A percentile compares a stretch with the other conserved stretches of the same genome.
Conservation (phyloP, 2,329 filamentous ascomycete genomes). For the Rhinocladiella similis region DNA sequence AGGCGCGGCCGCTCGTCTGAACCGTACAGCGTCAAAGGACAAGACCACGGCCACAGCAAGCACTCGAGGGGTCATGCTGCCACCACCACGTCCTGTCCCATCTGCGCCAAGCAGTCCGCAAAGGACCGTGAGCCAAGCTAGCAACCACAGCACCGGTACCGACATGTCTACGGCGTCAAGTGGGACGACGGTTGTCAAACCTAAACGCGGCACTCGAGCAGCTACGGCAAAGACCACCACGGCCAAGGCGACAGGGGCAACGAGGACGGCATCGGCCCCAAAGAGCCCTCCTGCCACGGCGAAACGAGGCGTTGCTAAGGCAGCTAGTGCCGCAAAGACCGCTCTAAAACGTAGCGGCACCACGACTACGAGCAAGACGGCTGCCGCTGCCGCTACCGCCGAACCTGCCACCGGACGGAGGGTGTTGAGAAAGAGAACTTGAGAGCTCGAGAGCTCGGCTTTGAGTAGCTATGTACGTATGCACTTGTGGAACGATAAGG, state of each 20-base stretch:
- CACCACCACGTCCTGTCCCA: slow-evolving; percentile 24
- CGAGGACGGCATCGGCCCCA: background rate
- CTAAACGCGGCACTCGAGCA: slow-evolving; percentile 18
- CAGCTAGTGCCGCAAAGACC: slow-evolving; percentile 19
- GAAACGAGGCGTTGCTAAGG: slow-evolving; percentile 18
- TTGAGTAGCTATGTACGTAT: background rate
- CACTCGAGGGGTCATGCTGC: slow-evolving; percentile 26
- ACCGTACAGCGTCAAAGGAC: slow-evolving; percentile 27
- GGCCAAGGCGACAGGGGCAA: slow-evolving; percentile 3
- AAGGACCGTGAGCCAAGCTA: slow-evolving; percentile 23
- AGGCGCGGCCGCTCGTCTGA: slow-evolving; percentile 24
- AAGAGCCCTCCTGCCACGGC: slow-evolving; percentile 8
- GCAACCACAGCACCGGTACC: slow-evolving; percentile 22
- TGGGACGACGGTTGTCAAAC: slow-evolving; percentile 26
- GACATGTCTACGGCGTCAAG: slow-evolving; percentile 22
- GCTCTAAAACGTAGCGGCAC: slow-evolving; percentile 32
- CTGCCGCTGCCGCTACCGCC: slow-evolving; percentile 32
- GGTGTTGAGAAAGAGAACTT: slow-evolving; percentile 39
- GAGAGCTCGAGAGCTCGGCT: slow-evolving; percentile 1
- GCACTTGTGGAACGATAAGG: background rate
- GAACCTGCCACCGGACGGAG: slow-evolving; percentile 32
- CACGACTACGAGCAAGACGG: slow-evolving; percentile 36
- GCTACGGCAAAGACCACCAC: slow-evolving; percentile 12
- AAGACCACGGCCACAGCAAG: slow-evolving; percentile 14
- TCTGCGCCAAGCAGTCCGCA: slow-evolving; percentile 19